phyloP scores from a whole-genome alignment of 805 yeast genomes.

The Vanderwaltozyma yarrowii region DNA sequence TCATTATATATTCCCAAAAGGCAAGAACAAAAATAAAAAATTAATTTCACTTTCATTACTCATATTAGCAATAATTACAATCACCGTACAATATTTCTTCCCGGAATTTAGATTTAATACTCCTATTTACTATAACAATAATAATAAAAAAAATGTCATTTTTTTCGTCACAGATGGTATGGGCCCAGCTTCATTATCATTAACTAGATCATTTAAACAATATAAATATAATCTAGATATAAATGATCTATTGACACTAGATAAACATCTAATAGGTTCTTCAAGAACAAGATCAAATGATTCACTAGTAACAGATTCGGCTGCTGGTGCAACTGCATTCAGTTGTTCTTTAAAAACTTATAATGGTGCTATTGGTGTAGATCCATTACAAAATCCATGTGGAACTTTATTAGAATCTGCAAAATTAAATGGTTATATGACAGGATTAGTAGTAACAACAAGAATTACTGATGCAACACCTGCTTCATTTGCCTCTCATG shows the following conservation, averaged over 20 bases:
- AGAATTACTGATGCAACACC: conserved; percentile 94
- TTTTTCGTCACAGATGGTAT: conserved; percentile 93
- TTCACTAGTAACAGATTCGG: conserved; percentile 83
- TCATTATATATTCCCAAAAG: no score
- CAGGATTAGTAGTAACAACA: conserved; percentile 90
- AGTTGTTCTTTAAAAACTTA: conserved; percentile 75
- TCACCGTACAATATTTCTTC: neutral
- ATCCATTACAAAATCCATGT: conserved; percentile 57
- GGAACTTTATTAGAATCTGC: conserved; percentile 86
- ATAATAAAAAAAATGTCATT: conserved; percentile 57
- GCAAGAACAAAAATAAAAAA: no score
- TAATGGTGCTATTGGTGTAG: conserved; percentile 89
- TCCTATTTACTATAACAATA: neutral
- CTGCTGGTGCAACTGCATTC: conserved; percentile 96
- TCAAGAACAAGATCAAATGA: conserved; percentile 73
- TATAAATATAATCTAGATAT: conserved; percentile 33
- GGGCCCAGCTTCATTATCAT: conserved; percentile 80
- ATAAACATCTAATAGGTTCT: conserved; percentile 65
- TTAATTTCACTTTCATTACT: no score
- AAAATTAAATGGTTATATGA: conserved; percentile 65
- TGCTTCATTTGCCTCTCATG: conserved; percentile 80
- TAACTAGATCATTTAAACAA: conserved; percentile 71
- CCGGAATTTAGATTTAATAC: neutral
- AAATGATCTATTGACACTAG: conserved; percentile 51
- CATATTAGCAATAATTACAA: no score